Base-by-base conservation (phyloP, 345 rosid species). In the Jatropha curcas region DNA sequence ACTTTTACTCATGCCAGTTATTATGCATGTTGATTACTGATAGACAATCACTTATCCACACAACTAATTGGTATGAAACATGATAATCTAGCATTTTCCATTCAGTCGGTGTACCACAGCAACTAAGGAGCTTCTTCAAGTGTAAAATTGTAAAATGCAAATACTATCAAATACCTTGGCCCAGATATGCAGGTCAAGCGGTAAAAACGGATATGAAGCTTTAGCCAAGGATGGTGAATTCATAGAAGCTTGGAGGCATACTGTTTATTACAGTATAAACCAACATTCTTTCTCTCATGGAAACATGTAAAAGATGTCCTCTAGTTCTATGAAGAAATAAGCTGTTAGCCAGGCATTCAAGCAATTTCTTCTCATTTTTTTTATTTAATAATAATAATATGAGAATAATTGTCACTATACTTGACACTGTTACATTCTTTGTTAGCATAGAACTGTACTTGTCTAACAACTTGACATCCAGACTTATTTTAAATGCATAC, bases 401-500 rank as follows among this genome's bases (percentile, higher is more conserved):
- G n/a, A n/a, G n/a, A n/a, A n/a, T n/a, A n/a, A n/a, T n/a, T n/a
- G n/a, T n/a, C n/a, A n/a, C 20, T 16, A 4, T 7, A 48, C 8
- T 48, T 17, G 53, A 17, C 7, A 48, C 53, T 48, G 16, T 48
- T 48, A 48, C 5, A n/a, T 1, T 48, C 53, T 48, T 48, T 17
- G 17, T 4, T 7, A 48, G 53, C 22, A 48, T 5, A 16, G 17
- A 48, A 48, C 20, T 17, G 11, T 46, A 46, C 4, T 16, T 48
- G n/a, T 48, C 17, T 17, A 4, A 48, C 2, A 48, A 48, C 53
- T 16, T 8, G 33, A 14, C 12, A 7, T 58, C 62, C 7, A 14
- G 16, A 31, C 31, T 19, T 11, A n/a, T 45, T 37, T 25, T 9
- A 70, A 24, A 13, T 65, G 53, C 76, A 6, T 77, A 88, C 98